Conservation (phyloP, 768 basidiomycete genomes). For the Termitomyces sp. region DNA sequence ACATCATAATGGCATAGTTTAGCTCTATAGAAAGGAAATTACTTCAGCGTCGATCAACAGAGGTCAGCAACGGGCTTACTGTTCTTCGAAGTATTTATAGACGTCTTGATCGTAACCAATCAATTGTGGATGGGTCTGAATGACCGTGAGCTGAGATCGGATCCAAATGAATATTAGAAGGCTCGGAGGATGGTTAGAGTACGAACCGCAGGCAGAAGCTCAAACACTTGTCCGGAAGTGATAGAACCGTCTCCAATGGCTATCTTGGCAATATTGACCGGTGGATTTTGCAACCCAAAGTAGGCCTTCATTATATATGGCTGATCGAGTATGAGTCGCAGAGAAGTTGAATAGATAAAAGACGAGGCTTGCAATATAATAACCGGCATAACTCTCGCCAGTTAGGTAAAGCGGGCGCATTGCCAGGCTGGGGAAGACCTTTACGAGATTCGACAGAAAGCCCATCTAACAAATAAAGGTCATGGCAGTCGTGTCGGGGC, state of each 20-base stretch:
- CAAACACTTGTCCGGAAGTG: conserved; percentile 43
- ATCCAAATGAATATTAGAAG: not conserved
- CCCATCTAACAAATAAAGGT: conserved; percentile 44
- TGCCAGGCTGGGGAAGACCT: conserved; percentile 66
- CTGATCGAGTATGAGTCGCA: conserved; percentile 24
- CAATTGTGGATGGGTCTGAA: conserved; percentile 73
- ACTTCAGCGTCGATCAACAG: not conserved
- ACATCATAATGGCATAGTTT: conserved; percentile 62
- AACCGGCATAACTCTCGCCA: conserved; percentile 75
- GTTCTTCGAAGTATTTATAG: conserved; percentile 61
- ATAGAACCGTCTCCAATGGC: conserved; percentile 69
- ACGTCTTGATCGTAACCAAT: conserved; percentile 68
- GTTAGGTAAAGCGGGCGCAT: conserved; percentile 62
- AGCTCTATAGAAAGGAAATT: conserved; percentile 29
- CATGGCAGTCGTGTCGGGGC: not conserved
- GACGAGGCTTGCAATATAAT: conserved; percentile 50
- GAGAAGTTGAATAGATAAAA: not conserved
- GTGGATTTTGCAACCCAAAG: conserved; percentile 56
- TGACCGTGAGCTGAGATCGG: conserved; percentile 38
- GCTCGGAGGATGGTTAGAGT: not conserved
- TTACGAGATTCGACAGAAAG: conserved; percentile 65
- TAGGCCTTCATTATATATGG: conserved; percentile 75
- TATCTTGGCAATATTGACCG: conserved; percentile 62
- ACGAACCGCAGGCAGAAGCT: conserved; percentile 51
- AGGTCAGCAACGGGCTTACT: conserved; percentile 39